Evolutionary conservation across 176 grass and related monocot species (phyloP).

Genomic region (Phoenix roebelenii): DNA sequence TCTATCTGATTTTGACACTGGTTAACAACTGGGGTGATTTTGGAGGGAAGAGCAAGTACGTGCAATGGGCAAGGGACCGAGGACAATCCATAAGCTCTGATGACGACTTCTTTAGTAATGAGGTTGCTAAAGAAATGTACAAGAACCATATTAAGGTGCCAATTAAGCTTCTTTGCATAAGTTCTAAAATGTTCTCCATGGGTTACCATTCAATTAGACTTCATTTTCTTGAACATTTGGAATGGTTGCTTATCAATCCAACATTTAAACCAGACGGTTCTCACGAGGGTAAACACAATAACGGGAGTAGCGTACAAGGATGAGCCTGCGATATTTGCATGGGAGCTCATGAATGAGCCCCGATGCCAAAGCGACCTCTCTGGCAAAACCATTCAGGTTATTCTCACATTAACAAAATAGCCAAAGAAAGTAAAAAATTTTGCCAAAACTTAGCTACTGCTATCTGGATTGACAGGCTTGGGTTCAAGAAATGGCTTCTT

Average conservation of each 20-base stretch:
- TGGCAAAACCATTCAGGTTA: conserved; percentile 42
- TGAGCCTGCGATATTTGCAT: conserved; percentile 63
- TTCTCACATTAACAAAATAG: too few species aligned
- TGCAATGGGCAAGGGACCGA: conserved; percentile 58
- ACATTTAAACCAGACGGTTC: conserved; percentile 20
- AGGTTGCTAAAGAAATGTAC: conserved; percentile 39
- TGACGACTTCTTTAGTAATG: conserved; percentile 48
- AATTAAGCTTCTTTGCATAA: too few species aligned
- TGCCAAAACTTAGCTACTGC: too few species aligned
- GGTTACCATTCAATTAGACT: too few species aligned
- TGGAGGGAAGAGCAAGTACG: conserved; percentile 70
- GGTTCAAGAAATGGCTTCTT: conserved; percentile 53
- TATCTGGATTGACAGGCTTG: conserved; percentile 17
- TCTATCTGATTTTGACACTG: conserved; percentile 58
- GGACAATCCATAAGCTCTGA: conserved; percentile 40
- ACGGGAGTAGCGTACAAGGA: conserved; percentile 65
- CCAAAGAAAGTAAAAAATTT: too few species aligned
- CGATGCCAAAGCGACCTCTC: conserved; percentile 69
- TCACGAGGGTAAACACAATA: conserved; percentile 49
- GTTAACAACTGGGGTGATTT: conserved; percentile 71
- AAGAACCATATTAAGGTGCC: conserved; percentile 58
- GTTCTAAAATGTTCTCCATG: too few species aligned
- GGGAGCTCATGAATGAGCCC: conserved; percentile 85
- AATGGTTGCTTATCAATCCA: too few species aligned
- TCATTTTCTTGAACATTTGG: too few species aligned